Evolutionary conservation across 345 rosid genomes (phyloP), one percentile per base, ranked within the genome.

Genomic region (Eucalyptus regnans): DNA sequence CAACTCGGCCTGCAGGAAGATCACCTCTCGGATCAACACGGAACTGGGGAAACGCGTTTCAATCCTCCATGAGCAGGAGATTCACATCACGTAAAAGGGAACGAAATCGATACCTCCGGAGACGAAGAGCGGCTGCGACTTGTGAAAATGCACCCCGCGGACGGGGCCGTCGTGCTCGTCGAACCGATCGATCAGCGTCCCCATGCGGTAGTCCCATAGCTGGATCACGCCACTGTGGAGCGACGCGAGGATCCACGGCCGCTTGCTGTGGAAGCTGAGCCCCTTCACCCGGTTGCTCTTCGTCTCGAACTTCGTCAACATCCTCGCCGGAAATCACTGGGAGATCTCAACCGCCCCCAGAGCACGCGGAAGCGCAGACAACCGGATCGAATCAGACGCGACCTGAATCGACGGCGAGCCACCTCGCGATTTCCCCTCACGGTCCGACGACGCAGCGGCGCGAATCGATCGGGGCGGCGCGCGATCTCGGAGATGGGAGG

Each of bases 81-180:
- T 12, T 81, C 33, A 12, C 27, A 50, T 41, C 50, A 31, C 12
- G 18, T 5, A 41, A 86, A 80, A 18, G 81, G 31, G 31, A 56
- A 25, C 31, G 37, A 85, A n/a, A 52, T 64, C 89, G 15, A 56
- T 88, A 97, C 99, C 99, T 94, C 99, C 99, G 0, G 99, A 98
- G 41, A 98, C 99, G 87, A 98, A 97, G 22, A 98, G 91, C 41
- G 99, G 99, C 93, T 98, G 99, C 58, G 99, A 93, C 50, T 84
- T 92, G 92, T 98, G 99, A 92, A 98, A 98, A 91, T 98, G 99
- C 66, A 98, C 99, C 15, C 99, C 99, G 49, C 99, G 99, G 87
- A 98, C 99, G 29, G 99, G 99, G 50, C 99, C 99, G 66, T 98
- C 99, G 79, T 98, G 99, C 93, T 98, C 99, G 50, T 98, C 99